Base-by-base conservation (phyloP, 768 basidiomycete genomes). In the Amylocystis lapponica region DNA sequence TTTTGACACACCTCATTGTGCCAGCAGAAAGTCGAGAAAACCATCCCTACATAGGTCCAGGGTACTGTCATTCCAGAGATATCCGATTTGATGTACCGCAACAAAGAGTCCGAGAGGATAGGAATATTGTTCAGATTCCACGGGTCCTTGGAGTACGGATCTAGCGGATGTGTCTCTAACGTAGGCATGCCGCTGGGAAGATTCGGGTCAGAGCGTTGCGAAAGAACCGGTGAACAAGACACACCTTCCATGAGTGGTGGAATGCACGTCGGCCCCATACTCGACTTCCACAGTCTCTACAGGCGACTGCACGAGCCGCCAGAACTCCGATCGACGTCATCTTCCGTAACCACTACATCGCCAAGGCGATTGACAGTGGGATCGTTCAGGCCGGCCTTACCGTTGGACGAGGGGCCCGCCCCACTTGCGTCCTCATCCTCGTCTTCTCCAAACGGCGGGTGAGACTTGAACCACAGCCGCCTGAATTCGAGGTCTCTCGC, bases 1-100 rank as follows among this genome's bases (percentile, higher is more conserved):
- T 34, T 30, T 34, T 33, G 49, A 56, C 70, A 43, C 54, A 87
- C 88, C 79, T 92, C 94, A 58, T 99, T 99, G 67, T 99, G 96
- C 96, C 96, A 99, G 61, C 95, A 98, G 65, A 99, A 99, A 3
- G 96, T 95, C 12, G 94, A 95, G 62, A 99, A 99, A 14, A 92
- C 74, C 95, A 98, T 98, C 36, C 96, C 96, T 48, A 98, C 91
- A 62, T 99, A 99, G 27, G 90, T 96, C 94, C 93, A 97, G 10
- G 94, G 94, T 9, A 97, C 91, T 2, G 95, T 98, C 95, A 99
- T 99, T 12, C 96, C 96, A 41, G 94, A 97, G 43, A 99, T 96
- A 62, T 98, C 94, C 4, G 92, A 94, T 66, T 97, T 96, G 69
- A 99, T 96, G 64, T 84, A 99, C 11, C 96, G 87, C 26, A 99